Percentiles rank a stretch among this genome's conserved stretches.
phyloP scores from a whole-genome alignment of 1,284 basidiomycete species.

The Ustilago lituana region DNA sequence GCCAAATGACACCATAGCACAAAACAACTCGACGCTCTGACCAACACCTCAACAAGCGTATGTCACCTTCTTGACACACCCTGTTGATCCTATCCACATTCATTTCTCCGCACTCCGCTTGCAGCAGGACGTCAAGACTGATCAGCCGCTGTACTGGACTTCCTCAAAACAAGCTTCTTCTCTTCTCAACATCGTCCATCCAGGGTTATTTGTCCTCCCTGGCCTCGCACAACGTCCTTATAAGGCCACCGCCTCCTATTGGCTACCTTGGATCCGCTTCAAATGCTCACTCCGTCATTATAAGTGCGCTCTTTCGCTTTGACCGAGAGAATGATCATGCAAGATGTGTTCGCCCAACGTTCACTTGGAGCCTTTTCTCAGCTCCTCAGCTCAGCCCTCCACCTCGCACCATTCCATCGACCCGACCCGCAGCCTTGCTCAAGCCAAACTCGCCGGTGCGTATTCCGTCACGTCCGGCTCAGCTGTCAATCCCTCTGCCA shows the following conservation, averaged over 20 bases:
- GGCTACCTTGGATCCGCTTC: too few species aligned
- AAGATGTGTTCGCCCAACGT: conserved; percentile 56
- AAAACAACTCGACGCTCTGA: neutral
- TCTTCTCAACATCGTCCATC: neutral
- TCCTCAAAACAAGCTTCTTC: neutral
- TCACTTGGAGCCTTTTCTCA: conserved; percentile 37
- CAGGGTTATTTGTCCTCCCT: too few species aligned
- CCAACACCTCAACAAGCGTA: conserved; percentile 2
- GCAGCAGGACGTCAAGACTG: too few species aligned
- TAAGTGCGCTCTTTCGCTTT: too few species aligned
- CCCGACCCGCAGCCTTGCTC: conserved; percentile 11
- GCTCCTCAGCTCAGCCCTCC: conserved; percentile 10
- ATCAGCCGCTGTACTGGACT: too few species aligned
- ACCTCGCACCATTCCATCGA: conserved; percentile 13
- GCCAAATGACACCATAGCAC: conserved; percentile 35
- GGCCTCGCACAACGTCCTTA: too few species aligned
- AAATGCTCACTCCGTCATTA: too few species aligned
- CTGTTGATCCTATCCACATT: neutral
- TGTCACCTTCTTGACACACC: too few species aligned
- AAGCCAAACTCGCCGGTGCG: conserved; percentile 5
- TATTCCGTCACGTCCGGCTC: conserved; percentile 1
- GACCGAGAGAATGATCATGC: neutral
- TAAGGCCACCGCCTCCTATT: too few species aligned
- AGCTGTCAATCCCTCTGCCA: neutral
- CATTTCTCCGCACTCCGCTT: neutral